Evolutionary conservation across 2,329 filamentous ascomycete genomes (phyloP).

Genomic region (Phyllosticta citribraziliensis): DNA sequence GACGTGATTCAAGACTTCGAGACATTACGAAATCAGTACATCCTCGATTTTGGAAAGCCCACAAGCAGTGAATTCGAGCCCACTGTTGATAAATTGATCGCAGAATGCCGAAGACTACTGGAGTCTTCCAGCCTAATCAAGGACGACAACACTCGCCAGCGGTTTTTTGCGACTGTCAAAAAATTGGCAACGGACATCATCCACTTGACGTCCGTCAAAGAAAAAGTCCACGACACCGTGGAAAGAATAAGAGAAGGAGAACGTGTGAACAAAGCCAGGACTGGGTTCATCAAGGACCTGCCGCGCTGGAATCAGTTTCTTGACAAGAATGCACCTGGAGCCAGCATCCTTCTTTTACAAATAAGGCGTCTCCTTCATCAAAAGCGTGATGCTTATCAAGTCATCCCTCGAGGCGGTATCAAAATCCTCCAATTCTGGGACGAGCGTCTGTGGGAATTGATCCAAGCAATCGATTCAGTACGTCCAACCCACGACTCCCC

Average conservation of each 20-base stretch:
- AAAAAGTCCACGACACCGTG: neutral
- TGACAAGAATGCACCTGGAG: neutral
- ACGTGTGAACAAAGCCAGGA: neutral
- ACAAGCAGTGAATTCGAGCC: neutral
- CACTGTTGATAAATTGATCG: neutral
- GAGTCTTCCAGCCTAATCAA: neutral
- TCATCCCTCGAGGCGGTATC: neutral
- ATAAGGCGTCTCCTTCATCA: neutral
- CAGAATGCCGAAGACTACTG: neutral
- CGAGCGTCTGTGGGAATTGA: neutral
- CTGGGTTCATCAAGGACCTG: neutral
- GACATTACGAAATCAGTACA: neutral
- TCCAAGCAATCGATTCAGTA: neutral
- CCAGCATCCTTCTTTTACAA: neutral
- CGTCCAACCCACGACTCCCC: neutral
- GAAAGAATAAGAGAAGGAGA: neutral
- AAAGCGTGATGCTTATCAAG: neutral
- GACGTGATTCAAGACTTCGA: neutral
- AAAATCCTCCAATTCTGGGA: neutral
- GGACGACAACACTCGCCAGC: neutral
- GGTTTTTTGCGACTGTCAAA: neutral
- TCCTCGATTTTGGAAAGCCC: neutral
- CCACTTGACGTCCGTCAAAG: neutral
- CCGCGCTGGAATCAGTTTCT: slow-evolving; percentile 1
- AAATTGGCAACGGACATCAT: neutral